Conservation (phyloP, 1,284 basidiomycete species). For the Coniferiporia sulphurascens region DNA sequence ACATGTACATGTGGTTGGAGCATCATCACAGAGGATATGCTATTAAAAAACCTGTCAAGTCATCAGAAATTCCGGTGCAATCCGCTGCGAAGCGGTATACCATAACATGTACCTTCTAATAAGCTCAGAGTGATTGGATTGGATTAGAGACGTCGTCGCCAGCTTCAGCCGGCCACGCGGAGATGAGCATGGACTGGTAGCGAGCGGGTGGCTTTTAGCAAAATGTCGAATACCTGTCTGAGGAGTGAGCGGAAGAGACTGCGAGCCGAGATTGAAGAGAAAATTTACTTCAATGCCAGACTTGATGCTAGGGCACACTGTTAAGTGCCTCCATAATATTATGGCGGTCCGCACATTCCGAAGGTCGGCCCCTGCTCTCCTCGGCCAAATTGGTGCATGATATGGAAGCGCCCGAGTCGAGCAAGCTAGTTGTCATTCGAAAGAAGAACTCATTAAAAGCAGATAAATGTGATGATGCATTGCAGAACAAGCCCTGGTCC, state of each 20-base stretch:
- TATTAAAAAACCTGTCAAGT: too few relatives aligned
- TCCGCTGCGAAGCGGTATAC: not conserved
- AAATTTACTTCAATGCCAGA: too few relatives aligned
- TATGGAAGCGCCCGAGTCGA: not conserved
- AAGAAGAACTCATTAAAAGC: too few relatives aligned
- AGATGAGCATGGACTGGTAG: too few relatives aligned
- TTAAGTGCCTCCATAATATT: not conserved
- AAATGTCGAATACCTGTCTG: too few relatives aligned
- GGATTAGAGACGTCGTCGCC: not conserved
- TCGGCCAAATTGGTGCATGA: not conserved
- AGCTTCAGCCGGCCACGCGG: too few relatives aligned
- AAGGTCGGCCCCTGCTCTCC: not conserved
- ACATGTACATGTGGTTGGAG: not conserved
- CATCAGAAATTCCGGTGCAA: not conserved
- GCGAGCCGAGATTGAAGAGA: too few relatives aligned
- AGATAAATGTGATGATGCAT: not conserved
- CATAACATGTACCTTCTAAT: not conserved
- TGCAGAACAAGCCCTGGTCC: not conserved
- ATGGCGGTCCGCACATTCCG: not conserved
- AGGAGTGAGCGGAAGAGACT: too few relatives aligned
- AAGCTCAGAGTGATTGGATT: not conserved
- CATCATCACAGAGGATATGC: not conserved
- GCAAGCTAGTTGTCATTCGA: too few relatives aligned
- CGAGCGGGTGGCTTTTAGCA: too few relatives aligned
- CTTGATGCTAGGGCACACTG: not conserved